Base-by-base conservation (phyloP, 2,329 filamentous ascomycete species). In the Xylaria sp. region DNA sequence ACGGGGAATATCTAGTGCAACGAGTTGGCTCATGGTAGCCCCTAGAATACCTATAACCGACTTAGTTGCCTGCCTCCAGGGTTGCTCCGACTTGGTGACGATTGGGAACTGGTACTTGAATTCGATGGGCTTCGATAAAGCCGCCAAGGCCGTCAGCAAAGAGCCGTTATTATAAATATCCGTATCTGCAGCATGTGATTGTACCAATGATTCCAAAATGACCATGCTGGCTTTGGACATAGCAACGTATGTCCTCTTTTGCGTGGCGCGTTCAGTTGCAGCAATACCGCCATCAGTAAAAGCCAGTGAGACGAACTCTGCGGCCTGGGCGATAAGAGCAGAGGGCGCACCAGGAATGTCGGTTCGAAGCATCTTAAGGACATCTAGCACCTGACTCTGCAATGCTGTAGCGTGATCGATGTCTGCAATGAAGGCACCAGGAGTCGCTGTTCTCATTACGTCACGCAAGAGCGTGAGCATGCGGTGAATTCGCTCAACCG, bases 201-300 rank as follows among this genome's bases (percentile, higher is more conserved):
- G 76, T 3, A 90, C 79, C 2, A 92, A 77, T 0, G 78, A 78
- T 66, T 90, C 83, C 1, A 96, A 76, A 47, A 92, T 84, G 2
- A 83, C 79, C 84, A 97, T 95, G 61, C 90, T 88, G 19, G 87
- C 86, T 75, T 95, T 96, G 1, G 94, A 92, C 72, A 98, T 86
- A 35, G 95, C 94, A 58, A 99, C 88, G 73, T 93, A 98, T 0
- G 92, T 96, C 6, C 92, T 90, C 60, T 87, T 87, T 53, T 76
- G 53, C 35, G 67, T 74, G 67, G 74, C 75, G 58, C 66, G 78
- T 58, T 64, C 76, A 21, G 63, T 71, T 57, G 60, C 78, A 71
- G 60, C 77, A 74, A 69, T 70, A 63, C 65, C 72, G 14, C 73
- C 76, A 31, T 76, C 71, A 0, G 80, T 76, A 69, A 92, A 94